Evolutionary conservation across 768 basidiomycete genomes (phyloP), one percentile per base, ranked within the genome.

Genomic region (Podaxis mareebaensis): DNA sequence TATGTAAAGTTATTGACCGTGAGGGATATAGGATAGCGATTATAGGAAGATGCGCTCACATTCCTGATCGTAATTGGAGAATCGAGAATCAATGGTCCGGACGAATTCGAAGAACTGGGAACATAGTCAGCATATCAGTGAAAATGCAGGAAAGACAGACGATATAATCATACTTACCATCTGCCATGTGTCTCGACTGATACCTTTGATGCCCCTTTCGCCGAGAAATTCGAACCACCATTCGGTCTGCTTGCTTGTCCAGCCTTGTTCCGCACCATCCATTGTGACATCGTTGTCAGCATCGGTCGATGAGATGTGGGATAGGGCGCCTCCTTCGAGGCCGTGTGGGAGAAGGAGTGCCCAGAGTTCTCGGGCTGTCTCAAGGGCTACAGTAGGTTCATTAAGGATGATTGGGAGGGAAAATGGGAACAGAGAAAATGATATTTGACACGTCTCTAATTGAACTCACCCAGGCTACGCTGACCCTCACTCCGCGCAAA

Each of bases 161-260:
- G 36, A 42, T 28, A 53, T 39, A 57, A 58, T 30, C 40, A 30
- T 13, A 76, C 87, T 48, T 54, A 91, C 93, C 92, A 95, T 94
- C 57, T 81, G 75, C 93, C 93, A 95, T 17, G 91, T 92, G 76
- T 94, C 93, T 76, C 91, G 92, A 76, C 91, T 94, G 36, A 96
- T 83, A 4, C 92, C 93, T 71, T 90, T 90, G 22, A 79, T 79
- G 1, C 86, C 87, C 66, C 84, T 88, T 70, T 83, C 77, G 36
- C 72, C 75, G 72, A 95, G 73, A 72, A 86, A 96, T n/a, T 89
- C 86, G 68, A 89, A 85, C 94, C 94, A 96, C 84, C 84, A 85
- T 26, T 84, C 72, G 15, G 81, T 84, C 70, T 90, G 83, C 65
- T 85, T 81, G 53, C 78, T 76, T 66, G 81, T 79, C 88, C 90